Evolutionary conservation across 1,284 basidiomycete species (phyloP).

Genomic region (Volvariella volvacea): DNA sequence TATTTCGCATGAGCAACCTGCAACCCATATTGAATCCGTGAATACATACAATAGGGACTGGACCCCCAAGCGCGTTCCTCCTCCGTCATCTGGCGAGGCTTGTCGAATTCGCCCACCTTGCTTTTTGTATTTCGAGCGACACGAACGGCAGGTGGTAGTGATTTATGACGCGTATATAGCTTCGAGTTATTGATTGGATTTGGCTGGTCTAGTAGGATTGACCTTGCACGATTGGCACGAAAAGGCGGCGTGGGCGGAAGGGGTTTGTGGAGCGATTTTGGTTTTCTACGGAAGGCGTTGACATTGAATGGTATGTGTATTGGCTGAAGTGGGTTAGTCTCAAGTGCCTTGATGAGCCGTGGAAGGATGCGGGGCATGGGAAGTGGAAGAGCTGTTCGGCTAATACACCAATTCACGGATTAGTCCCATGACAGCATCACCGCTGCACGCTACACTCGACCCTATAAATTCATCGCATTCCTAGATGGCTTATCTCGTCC

Average conservation of each 20-base stretch:
- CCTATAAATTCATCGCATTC: too few species aligned
- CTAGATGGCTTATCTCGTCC: too few species aligned
- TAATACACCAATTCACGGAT: too few species aligned
- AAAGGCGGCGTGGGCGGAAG: conserved; percentile 30
- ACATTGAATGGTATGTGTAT: conserved; percentile 14
- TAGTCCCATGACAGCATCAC: too few species aligned
- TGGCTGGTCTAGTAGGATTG: conserved; percentile 46
- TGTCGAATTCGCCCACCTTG: conserved; percentile 23
- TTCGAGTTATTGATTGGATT: conserved; percentile 47
- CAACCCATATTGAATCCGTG: conserved; percentile 7
- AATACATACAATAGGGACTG: conserved; percentile 62
- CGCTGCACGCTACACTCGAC: too few species aligned
- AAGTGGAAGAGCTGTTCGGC: too few species aligned
- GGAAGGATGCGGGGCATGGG: conserved; percentile 60
- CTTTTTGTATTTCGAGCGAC: conserved; percentile 19
- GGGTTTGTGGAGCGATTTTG: conserved; percentile 31
- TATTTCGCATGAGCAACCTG: conserved; percentile 18
- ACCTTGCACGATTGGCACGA: conserved; percentile 33
- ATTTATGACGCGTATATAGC: conserved; percentile 47
- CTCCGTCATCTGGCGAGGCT: conserved; percentile 48
- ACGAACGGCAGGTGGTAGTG: conserved; percentile 40
- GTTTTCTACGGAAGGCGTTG: conserved; percentile 9
- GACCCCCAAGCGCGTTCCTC: conserved; percentile 63
- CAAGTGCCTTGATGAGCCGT: conserved; percentile 45
- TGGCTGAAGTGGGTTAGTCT: conserved; percentile 16